phyloP scores from a whole-genome alignment of 2,329 filamentous ascomycete species.

The Chaetomium sp. region DNA sequence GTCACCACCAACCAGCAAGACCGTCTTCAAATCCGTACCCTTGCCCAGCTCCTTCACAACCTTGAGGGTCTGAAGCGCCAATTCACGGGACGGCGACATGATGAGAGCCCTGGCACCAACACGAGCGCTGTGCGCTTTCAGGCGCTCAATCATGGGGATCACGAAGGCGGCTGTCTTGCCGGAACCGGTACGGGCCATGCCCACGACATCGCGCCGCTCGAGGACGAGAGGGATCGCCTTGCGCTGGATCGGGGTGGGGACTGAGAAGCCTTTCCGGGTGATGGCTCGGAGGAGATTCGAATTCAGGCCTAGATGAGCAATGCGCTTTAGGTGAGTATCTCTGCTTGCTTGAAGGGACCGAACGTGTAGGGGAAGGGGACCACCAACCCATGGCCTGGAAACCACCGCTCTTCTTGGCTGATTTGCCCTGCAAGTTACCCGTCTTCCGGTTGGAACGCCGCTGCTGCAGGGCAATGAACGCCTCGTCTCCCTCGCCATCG shows the following conservation, averaged over 20 bases:
- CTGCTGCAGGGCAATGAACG: conserved; percentile 84
- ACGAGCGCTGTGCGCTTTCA: conserved; percentile 80
- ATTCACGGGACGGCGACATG: conserved; percentile 84
- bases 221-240: conserved; percentile 92
- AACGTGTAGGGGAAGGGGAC: background rate
- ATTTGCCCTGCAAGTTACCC: conserved; percentile 73
- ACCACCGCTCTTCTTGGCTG: conserved; percentile 89
- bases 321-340: conserved; percentile 11
- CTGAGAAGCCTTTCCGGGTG: conserved; percentile 85
- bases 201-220: conserved; percentile 90
- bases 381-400: conserved; percentile 83
- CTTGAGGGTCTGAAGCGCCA: conserved; percentile 90
- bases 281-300: conserved; percentile 83
- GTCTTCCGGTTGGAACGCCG: conserved; percentile 82
- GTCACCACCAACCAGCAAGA: conserved; percentile 89
- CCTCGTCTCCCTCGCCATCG: conserved; percentile 66
- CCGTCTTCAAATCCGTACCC: conserved; percentile 86
- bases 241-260: conserved; percentile 94
- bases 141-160: conserved; percentile 92
- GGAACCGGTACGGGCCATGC: conserved; percentile 97
- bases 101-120: conserved; percentile 83
- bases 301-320: conserved; percentile 56
- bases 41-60: conserved; percentile 91
- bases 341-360: background rate
- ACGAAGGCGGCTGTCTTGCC: conserved; percentile 98